Conservation (phyloP, 495 filamentous ascomycete species). For the Saxophila tyrrhenica region DNA sequence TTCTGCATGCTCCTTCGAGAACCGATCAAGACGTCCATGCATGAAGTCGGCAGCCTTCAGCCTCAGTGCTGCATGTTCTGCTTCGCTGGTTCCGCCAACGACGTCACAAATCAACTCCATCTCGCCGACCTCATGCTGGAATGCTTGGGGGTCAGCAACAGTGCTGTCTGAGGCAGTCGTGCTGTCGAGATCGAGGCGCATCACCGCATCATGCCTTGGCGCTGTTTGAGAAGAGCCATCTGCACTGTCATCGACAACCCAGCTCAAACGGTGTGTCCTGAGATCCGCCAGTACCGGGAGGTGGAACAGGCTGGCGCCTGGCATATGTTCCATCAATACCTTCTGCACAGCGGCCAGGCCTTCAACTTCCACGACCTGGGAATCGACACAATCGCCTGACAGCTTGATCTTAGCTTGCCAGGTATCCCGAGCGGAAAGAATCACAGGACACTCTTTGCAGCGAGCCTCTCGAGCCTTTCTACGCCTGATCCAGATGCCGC, state of each 20-base stretch:
- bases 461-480: not conserved
- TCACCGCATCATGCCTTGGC: not conserved
- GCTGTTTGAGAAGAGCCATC: not conserved
- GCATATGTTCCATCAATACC: not conserved
- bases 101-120: not conserved
- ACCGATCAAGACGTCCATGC: not conserved
- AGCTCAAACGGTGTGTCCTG: not conserved
- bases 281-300: not conserved
- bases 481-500: not conserved
- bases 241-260: not conserved
- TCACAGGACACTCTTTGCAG: not conserved
- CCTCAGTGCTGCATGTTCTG: not conserved
- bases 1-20: not conserved
- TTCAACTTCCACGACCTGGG: not conserved
- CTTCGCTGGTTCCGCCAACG: not conserved
- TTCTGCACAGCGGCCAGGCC: not conserved
- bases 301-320: not conserved
- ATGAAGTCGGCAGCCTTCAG: not conserved
- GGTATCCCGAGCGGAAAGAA: not conserved
- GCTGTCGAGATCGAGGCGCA: not conserved
- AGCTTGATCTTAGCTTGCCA: not conserved
- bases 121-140: not conserved
- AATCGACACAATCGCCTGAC: not conserved
- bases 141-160: not conserved
- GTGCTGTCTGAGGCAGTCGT: not conserved